These are phyloP conservation scores for Zancudomyces culisetae DNA, from an alignment of 371 early-diverging fungal genomes.

Conservation along the genomic window DNA sequence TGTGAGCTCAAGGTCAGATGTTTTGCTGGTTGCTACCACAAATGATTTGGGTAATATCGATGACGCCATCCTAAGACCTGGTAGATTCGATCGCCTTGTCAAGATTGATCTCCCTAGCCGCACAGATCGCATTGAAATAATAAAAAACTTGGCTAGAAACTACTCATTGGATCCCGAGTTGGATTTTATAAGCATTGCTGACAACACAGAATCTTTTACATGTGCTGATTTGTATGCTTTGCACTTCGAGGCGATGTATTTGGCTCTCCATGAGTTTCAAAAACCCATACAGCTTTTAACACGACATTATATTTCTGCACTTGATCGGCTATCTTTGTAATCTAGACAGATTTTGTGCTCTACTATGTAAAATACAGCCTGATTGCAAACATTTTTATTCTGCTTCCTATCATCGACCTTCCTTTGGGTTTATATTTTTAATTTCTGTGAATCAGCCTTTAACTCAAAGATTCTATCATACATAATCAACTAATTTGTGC, in stretches of 20 bases:
- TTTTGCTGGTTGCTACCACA: slow-evolving; percentile 95
- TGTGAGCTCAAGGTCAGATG: slow-evolving; percentile 91
- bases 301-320: not conserved
- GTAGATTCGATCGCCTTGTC: slow-evolving; percentile 99
- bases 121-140: slow-evolving; percentile 94
- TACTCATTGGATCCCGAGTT: slow-evolving; percentile 97
- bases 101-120: slow-evolving; percentile 99
- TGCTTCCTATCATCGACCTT: no score
- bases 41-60: slow-evolving; percentile 99
- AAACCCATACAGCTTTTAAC: not conserved
- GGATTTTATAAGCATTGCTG: slow-evolving; percentile 92
- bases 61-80: slow-evolving; percentile 97
- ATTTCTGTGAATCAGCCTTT: no score
- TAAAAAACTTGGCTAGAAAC: slow-evolving; percentile 98
- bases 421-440: no score
- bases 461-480: no score
- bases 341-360: no score
- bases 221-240: not conserved
- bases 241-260: not conserved
- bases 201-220: not conserved
- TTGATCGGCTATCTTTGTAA: no score
- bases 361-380: no score
- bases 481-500: no score
- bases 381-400: no score
- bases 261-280: not conserved